Base-by-base conservation (phyloP, 495 filamentous ascomycete species). In the Chaetomium cochliodes region DNA sequence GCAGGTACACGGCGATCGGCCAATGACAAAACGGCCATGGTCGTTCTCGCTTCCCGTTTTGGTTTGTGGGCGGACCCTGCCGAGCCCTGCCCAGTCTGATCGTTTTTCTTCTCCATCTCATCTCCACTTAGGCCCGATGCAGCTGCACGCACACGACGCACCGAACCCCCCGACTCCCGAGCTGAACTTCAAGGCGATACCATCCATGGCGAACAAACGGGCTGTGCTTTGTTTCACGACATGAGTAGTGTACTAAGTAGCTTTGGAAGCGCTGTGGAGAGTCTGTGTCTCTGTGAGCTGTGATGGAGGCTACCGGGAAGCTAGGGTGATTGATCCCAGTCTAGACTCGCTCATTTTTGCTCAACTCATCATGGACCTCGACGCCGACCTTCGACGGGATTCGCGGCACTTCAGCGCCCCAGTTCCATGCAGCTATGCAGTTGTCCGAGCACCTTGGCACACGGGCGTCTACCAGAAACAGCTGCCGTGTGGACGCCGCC, bases 131-230 rank as follows among this genome's bases (percentile, higher is more conserved):
- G n/a, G 5, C 59, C 46, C 46, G 25, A 47, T 49, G n/a, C 55
- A 42, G 22, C 55, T 49, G 57, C 23, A 33, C 25, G 8, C n/a
- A n/a, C n/a, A n/a, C n/a, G n/a, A n/a, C n/a, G n/a, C 39, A 11
- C 12, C 30, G 42, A 25, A 11, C 11, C 9, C 33, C 39, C 39
- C 16, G 57, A 18, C 39, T n/a, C 46, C 59, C 59, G 30, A 52
- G 59, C 47, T 62, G 59, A 62, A 52, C 59, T 28, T 11, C 59
- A 61, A 52, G 58, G 47, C 58, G 42, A 50, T 18, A 22, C 25
- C 25, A 23, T 30, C 54, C 54, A 37, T 20, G 44, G n/a, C 44
- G n/a, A 9, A 22, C 52, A 55, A 30, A 50, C n/a, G 52, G 44
- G 16, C 57, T 26, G 57, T 49, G 41, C 18, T 13, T 33, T 13